These are phyloP conservation scores for Penicillium ucsense DNA, from an alignment of 495 filamentous ascomycete genomes.

Conservation along the genomic window DNA sequence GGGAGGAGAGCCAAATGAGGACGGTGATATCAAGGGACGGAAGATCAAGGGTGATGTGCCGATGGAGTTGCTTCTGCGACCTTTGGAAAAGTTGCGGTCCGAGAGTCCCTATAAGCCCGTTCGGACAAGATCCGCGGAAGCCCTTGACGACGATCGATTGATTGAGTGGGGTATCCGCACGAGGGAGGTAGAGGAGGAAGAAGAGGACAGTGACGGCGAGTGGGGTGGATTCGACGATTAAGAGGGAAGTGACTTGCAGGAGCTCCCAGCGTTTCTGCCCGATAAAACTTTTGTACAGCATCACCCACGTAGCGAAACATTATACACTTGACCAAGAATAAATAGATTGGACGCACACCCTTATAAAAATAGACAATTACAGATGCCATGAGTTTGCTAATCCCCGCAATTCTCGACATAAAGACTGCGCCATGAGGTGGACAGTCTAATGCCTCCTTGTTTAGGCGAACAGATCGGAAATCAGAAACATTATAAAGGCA, in stretches of 20 bases:
- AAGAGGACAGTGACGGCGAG: constrained; percentile 42
- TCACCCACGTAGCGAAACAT: constrained; percentile 10
- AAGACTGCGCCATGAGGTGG: no score
- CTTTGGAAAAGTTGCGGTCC: constrained; percentile 44
- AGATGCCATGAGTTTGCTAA: not conserved
- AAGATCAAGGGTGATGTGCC: constrained; percentile 33
- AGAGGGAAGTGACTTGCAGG: no score
- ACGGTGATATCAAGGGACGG: constrained; percentile 17
- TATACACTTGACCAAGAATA: constrained; percentile 4
- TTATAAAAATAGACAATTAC: no score
- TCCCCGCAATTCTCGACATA: not conserved
- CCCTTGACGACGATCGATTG: constrained; percentile 66
- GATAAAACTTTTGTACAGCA: constrained; percentile 11
- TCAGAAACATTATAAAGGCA: no score
- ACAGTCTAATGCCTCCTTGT: no score
- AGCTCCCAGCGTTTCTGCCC: no score
- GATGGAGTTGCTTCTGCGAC: constrained; percentile 46
- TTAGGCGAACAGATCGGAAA: no score
- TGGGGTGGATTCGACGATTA: constrained; percentile 69
- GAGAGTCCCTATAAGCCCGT: constrained; percentile 63
- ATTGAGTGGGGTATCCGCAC: constrained; percentile 44
- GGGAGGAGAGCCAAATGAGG: constrained; percentile 18
- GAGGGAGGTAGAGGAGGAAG: constrained; percentile 27
- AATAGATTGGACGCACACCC: no score
- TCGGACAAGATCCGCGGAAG: constrained; percentile 58